A percentile compares a stretch with the other conserved stretches of the same genome.
Evolutionary conservation across 2,329 filamentous ascomycete genomes (phyloP).

Genomic region (Sclerotinia nivalis): DNA sequence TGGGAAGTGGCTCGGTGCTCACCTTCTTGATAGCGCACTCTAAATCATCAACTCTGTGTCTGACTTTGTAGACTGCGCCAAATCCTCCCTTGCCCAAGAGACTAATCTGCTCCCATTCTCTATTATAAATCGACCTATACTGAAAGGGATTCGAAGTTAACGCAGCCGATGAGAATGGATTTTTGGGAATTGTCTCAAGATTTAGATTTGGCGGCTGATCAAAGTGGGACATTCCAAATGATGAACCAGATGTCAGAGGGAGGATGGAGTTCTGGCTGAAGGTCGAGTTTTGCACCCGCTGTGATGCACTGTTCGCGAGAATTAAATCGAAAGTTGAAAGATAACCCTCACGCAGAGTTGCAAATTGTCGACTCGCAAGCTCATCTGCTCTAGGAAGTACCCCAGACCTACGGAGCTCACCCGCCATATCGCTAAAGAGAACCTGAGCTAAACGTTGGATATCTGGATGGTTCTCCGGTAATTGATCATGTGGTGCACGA

Average conservation of each 20-base stretch:
- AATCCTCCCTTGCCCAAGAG: constrained; percentile 65
- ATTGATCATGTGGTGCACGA: constrained; percentile 30
- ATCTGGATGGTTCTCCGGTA: constrained; percentile 36
- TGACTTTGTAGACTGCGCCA: constrained; percentile 62
- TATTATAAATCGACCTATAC: constrained; percentile 12
- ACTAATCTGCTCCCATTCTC: constrained; percentile 46
- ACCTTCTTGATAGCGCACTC: constrained; percentile 65
- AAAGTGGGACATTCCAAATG: constrained; percentile 21
- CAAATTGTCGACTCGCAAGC: constrained; percentile 29
- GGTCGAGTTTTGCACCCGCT: constrained; percentile 12
- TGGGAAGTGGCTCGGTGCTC: not conserved
- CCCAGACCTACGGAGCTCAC: constrained; percentile 33
- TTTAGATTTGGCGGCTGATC: constrained; percentile 14
- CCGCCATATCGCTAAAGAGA: constrained; percentile 34
- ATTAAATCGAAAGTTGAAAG: constrained; percentile 35
- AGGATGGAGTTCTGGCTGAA: constrained; percentile 2
- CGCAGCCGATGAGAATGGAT: constrained; percentile 24
- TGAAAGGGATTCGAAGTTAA: constrained; percentile 20
- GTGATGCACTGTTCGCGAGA: constrained; percentile 33
- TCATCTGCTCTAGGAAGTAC: constrained; percentile 32
- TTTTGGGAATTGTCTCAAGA: not conserved
- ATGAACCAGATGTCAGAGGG: not conserved
- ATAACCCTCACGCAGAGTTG: constrained; percentile 32
- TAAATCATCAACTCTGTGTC: constrained; percentile 60
- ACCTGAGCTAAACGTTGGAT: constrained; percentile 31